These are phyloP conservation scores for Globisporangium lucens DNA, from an alignment of 352 stramenopile genomes.

Conservation along the genomic window DNA sequence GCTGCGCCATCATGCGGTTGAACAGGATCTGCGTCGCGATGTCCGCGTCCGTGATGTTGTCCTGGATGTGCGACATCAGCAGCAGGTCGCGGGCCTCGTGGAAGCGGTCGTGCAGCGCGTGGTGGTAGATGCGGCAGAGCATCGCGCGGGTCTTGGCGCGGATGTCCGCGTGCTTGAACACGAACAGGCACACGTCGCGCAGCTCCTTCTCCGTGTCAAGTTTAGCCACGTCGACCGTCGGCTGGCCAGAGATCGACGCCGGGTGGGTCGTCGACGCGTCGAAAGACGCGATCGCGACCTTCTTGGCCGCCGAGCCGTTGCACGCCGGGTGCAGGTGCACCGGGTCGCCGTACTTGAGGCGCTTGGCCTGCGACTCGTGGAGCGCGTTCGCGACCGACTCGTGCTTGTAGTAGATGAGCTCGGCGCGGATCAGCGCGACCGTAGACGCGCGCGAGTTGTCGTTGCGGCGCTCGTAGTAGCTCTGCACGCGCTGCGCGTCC, in stretches of 20 bases:
- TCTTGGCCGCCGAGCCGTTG: constrained; percentile 43
- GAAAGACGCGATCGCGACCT: constrained; percentile 43
- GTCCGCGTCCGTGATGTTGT: constrained; percentile 92
- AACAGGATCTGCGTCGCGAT: constrained; percentile 98
- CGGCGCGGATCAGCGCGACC: constrained; percentile 90
- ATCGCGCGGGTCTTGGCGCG: constrained; percentile 94
- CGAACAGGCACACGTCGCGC: constrained; percentile 87
- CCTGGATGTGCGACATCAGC: constrained; percentile 98
- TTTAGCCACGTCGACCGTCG: constrained; percentile 47
- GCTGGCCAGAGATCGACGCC: constrained; percentile 68
- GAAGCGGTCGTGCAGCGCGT: constrained; percentile 98
- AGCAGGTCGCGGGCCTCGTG: constrained; percentile 97
- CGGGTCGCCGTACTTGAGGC: constrained; percentile 82
- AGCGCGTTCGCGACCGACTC: constrained; percentile 88
- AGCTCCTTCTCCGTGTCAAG: constrained; percentile 86
- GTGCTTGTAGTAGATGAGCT: constrained; percentile 98
- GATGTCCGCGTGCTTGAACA: constrained; percentile 94
- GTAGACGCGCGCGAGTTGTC: constrained; percentile 77
- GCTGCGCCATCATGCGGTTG: constrained; percentile 93
- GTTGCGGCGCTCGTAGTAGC: constrained; percentile 88
- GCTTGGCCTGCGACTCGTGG: constrained; percentile 75
- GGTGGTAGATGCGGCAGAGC: constrained; percentile 98
- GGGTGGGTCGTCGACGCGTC: constrained; percentile 72
- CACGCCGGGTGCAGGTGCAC: constrained; percentile 86
- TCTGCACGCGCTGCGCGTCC: constrained; percentile 83